These are phyloP conservation scores for Sphagnum magellanicum DNA, from an alignment of 228 moss, liverwort and hornwort genomes.

Conservation along the genomic window DNA sequence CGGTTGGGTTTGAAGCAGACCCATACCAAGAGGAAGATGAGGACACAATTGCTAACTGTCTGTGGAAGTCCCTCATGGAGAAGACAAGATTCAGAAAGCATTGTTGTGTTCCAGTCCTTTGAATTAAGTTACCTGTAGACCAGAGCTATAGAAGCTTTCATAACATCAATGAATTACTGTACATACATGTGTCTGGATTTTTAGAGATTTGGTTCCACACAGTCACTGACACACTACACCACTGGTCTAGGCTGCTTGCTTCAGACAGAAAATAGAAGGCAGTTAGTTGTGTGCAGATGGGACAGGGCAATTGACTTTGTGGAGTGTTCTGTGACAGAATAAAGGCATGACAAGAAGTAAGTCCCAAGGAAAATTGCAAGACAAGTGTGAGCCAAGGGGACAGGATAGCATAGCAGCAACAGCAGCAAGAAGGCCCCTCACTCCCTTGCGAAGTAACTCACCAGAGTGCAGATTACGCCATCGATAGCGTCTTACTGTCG, in stretches of 20 bases:
- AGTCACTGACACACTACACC: no score
- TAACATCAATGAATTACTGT: constrained; percentile 22
- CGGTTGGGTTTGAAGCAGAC: no score
- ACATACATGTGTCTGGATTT: background rate
- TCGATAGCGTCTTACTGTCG: constrained; percentile 18
- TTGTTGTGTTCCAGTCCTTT: no score
- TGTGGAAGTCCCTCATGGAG: background rate
- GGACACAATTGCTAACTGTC: constrained; percentile 8
- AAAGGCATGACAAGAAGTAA: constrained; percentile 12
- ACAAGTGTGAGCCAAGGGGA: constrained; percentile 10
- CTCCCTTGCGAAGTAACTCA: constrained; percentile 35
- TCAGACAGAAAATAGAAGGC: no score
- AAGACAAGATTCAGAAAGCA: background rate
- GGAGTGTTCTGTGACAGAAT: constrained; percentile 21
- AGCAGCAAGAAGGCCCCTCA: constrained; percentile 31
- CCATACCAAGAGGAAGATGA: no score
- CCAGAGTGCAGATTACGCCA: constrained; percentile 14
- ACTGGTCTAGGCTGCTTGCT: no score
- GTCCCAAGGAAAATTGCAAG: constrained; percentile 21
- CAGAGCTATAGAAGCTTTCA: constrained; percentile 10
- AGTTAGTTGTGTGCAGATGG: no score
- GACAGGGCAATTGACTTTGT: no score
- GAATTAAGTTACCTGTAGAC: no score
- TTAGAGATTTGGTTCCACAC: background rate
- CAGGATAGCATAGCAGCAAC: constrained; percentile 17